Evolutionary conservation across 352 stramenopile species (phyloP).

Genomic region (Phytopythium kandeliae): DNA sequence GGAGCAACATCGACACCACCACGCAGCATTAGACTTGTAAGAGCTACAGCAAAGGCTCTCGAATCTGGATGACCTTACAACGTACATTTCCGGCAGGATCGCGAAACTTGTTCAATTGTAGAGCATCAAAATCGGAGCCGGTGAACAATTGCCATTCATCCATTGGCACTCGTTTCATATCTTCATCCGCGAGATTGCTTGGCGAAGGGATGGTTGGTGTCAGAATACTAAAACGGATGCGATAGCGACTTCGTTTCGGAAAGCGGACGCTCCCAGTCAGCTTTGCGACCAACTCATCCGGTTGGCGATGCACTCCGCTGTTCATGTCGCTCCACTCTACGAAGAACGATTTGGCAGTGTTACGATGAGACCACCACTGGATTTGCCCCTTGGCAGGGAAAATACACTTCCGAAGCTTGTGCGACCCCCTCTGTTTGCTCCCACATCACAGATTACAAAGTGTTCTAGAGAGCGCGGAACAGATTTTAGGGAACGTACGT

Average conservation of each 20-base stretch:
- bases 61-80: no score
- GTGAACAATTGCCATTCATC: conserved; percentile 38
- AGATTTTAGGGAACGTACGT: no score
- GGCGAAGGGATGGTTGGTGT: background rate
- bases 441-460: no score
- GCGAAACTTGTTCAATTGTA: conserved; percentile 37
- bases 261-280: conserved; percentile 36
- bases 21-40: no score
- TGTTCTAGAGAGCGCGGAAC: no score
- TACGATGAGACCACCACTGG: conserved; percentile 56
- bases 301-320: conserved; percentile 16
- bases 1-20: conserved; percentile 2
- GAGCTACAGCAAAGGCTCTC: no score
- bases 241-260: conserved; percentile 48
- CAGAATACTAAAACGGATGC: conserved; percentile 19
- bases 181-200: background rate
- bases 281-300: conserved; percentile 12
- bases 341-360: conserved; percentile 27
- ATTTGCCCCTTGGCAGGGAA: conserved; percentile 56
- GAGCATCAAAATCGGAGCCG: conserved; percentile 48
- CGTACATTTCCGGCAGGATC: conserved; percentile 35
- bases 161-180: conserved; percentile 1
- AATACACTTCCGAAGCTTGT: conserved; percentile 42
- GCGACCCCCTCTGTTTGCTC: conserved; percentile 44
- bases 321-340: conserved; percentile 18